phyloP scores from a whole-genome alignment of 371 early-diverging fungal genomes.

The Cokeromyces recurvatus region DNA sequence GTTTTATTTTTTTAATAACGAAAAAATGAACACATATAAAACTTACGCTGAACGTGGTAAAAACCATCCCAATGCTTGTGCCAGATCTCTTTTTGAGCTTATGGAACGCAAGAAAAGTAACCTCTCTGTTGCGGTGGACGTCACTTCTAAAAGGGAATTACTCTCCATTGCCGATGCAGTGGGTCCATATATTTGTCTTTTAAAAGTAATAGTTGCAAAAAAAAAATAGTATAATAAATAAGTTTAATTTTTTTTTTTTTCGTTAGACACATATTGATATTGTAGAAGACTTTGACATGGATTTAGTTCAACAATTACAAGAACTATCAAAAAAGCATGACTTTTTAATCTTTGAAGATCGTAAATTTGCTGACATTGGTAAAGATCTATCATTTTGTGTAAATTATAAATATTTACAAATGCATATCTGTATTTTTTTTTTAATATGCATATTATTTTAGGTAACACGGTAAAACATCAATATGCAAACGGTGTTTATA shows the following conservation, averaged over 20 bases:
- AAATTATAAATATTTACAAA: neutral
- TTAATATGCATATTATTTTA: too few species aligned
- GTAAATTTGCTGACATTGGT: slow-evolving; percentile 95
- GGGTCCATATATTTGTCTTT: slow-evolving; percentile 91
- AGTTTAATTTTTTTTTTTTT: neutral
- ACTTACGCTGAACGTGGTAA: slow-evolving; percentile 54
- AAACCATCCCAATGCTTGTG: slow-evolving; percentile 62
- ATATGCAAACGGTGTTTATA: slow-evolving; percentile 87
- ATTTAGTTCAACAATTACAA: slow-evolving; percentile 69
- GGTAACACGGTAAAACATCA: slow-evolving; percentile 95
- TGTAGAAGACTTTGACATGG: slow-evolving; percentile 86
- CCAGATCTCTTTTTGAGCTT: slow-evolving; percentile 67
- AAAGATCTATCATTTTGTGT: slow-evolving; percentile 6
- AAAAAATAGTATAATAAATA: neutral
- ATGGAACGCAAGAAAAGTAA: slow-evolving; percentile 93
- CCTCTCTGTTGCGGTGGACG: slow-evolving; percentile 87
- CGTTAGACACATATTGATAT: slow-evolving; percentile 92
- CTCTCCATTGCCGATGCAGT: slow-evolving; percentile 80
- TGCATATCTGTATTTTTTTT: too few species aligned
- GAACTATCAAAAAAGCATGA: slow-evolving; percentile 79
- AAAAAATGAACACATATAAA: slow-evolving; percentile 37
- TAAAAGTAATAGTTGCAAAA: slow-evolving; percentile 63
- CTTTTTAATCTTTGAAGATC: slow-evolving; percentile 96
- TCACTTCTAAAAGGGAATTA: slow-evolving; percentile 82
- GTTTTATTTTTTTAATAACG: too few species aligned